A percentile compares a stretch with the other conserved stretches of the same genome.
These are phyloP conservation scores for Wickerhamomyces bovis DNA, from an alignment of 805 yeast genomes.

Conservation along the genomic window DNA sequence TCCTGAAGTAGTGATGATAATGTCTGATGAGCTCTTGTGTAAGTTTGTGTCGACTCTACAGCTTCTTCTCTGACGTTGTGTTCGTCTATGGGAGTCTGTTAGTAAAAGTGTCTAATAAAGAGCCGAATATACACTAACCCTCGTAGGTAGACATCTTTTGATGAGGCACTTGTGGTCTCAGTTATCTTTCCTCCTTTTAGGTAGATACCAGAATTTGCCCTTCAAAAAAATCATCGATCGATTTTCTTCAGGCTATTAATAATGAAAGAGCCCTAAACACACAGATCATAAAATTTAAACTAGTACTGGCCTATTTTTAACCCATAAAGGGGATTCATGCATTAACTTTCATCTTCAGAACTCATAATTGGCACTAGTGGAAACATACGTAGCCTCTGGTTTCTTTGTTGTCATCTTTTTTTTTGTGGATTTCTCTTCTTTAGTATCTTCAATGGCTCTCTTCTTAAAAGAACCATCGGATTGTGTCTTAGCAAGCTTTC, in stretches of 20 bases:
- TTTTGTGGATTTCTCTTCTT: background rate
- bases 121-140: conserved; percentile 21
- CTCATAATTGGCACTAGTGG: background rate
- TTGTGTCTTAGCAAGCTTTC: conserved; percentile 30
- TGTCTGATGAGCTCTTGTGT: conserved; percentile 14
- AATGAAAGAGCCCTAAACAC: no score
- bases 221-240: background rate
- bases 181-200: background rate
- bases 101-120: background rate
- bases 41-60: conserved; percentile 3
- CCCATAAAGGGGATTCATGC: background rate
- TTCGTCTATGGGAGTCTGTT: conserved; percentile 20
- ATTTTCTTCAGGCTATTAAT: no score
- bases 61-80: conserved; percentile 16
- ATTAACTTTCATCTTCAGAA: background rate
- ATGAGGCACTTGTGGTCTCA: background rate
- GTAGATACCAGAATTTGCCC: background rate
- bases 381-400: background rate
- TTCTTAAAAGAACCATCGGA: background rate
- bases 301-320: background rate
- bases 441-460: conserved; percentile 1
- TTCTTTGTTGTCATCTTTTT: background rate
- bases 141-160: conserved; percentile 29
- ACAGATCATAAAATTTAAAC: no score
- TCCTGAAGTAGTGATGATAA: conserved; percentile 9